Percentiles rank a stretch among this genome's conserved stretches.
phyloP scores from a whole-genome alignment of 2,329 filamentous ascomycete genomes.

The Pezicula neosporulosa region DNA sequence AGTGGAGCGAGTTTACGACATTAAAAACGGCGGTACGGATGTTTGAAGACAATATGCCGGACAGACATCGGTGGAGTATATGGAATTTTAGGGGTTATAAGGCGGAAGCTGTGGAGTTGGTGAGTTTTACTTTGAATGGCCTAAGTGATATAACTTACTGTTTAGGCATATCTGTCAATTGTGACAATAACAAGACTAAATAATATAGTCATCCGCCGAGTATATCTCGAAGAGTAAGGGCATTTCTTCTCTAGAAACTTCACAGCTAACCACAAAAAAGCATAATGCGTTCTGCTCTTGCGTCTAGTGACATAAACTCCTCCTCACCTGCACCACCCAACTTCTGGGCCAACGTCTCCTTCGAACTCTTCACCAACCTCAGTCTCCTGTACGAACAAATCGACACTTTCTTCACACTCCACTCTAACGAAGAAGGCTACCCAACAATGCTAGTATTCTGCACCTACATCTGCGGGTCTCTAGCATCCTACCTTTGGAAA shows the following conservation, averaged over 20 bases:
- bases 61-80: constrained; percentile 29
- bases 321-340: constrained; percentile 12
- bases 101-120: constrained; percentile 30
- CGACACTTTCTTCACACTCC: constrained; percentile 26
- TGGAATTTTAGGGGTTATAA: constrained; percentile 35
- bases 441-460: constrained; percentile 34
- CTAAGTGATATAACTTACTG: not conserved
- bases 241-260: constrained; percentile 4
- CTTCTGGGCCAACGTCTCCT: constrained; percentile 26
- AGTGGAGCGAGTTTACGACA: constrained; percentile 21
- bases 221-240: constrained; percentile 23
- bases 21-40: constrained; percentile 16
- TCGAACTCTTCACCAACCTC: constrained; percentile 33
- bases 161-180: constrained; percentile 28
- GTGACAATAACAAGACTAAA: constrained; percentile 33
- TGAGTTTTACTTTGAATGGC: not conserved
- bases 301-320: constrained; percentile 1
- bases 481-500: constrained; percentile 28
- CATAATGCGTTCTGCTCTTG: not conserved
- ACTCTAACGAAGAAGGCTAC: constrained; percentile 23
- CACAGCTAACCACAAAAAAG: not conserved
- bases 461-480: constrained; percentile 35
- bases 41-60: constrained; percentile 29
- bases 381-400: constrained; percentile 33
- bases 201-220: constrained; percentile 33